These are phyloP conservation scores for Scedosporium minutisporum DNA, from an alignment of 2,329 filamentous ascomycete species.

Conservation along the genomic window DNA sequence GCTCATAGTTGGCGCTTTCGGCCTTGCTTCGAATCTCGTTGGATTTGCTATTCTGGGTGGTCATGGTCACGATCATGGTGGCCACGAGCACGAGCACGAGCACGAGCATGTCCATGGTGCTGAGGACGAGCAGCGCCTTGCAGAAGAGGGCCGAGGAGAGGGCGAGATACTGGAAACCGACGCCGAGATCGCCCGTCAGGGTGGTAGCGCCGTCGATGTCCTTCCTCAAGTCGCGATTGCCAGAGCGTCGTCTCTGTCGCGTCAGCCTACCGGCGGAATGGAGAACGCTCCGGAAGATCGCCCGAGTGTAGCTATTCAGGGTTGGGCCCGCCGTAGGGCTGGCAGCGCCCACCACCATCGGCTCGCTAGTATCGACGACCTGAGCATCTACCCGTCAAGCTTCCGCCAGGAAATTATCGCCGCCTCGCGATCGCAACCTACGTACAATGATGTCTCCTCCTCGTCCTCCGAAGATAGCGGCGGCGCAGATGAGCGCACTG, in stretches of 20 bases:
- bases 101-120: conserved; percentile 25
- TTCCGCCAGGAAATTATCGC: conserved; percentile 90
- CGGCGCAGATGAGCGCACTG: conserved; percentile 33
- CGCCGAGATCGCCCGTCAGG: conserved; percentile 41
- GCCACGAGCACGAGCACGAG: conserved; percentile 35
- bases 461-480: conserved; percentile 39
- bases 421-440: conserved; percentile 34
- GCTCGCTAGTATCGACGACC: conserved; percentile 57
- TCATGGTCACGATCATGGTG: conserved; percentile 75
- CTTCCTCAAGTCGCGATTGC: conserved; percentile 53
- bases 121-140: conserved; percentile 22
- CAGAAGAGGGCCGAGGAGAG: conserved; percentile 43
- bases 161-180: conserved; percentile 29
- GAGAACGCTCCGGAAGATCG: not conserved
- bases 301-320: conserved; percentile 19
- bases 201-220: conserved; percentile 49
- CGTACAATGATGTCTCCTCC: not conserved
- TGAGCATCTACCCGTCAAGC: conserved; percentile 80
- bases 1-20: conserved; percentile 77
- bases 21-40: conserved; percentile 77
- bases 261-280: conserved; percentile 14
- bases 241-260: conserved; percentile 20
- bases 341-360: conserved; percentile 42
- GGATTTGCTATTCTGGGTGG: conserved; percentile 89
- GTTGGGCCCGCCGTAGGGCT: conserved; percentile 34